Conservation (phyloP, 1,284 basidiomycete species). For the Ganoderma resinaceum region DNA sequence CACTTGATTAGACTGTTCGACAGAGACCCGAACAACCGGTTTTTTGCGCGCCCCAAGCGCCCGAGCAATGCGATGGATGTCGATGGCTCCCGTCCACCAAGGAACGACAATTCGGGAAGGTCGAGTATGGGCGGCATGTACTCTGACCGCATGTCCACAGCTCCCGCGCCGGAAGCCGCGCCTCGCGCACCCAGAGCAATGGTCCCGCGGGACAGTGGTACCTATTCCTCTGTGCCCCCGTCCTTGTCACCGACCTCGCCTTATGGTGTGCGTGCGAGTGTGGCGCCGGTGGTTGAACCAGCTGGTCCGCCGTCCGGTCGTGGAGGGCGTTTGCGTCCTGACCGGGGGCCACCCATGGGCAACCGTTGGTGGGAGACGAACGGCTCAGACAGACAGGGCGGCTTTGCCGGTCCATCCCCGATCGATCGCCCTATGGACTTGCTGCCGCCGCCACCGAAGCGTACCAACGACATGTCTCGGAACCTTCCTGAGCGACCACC, state of each 20-base stretch:
- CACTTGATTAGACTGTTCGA: not conserved
- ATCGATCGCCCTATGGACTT: not conserved
- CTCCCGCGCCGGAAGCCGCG: constrained; percentile 33
- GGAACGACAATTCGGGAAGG: not conserved
- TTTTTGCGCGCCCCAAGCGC: not conserved
- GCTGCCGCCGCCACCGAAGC: not conserved
- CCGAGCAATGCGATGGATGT: constrained; percentile 38
- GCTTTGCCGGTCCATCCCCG: constrained; percentile 13
- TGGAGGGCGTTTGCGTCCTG: constrained; percentile 9
- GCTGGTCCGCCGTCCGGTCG: not conserved
- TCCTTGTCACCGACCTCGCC: constrained; percentile 8
- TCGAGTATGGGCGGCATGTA: constrained; percentile 31
- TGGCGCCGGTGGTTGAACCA: not conserved
- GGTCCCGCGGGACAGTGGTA: constrained; percentile 32
- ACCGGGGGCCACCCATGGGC: not conserved
- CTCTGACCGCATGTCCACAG: constrained; percentile 30
- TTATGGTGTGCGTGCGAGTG: constrained; percentile 13
- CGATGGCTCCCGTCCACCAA: constrained; percentile 28
- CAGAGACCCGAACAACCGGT: not conserved
- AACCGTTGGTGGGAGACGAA: constrained; percentile 24
- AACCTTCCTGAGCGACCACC: constrained; percentile 18
- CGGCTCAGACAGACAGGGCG: constrained; percentile 3
- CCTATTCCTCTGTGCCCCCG: constrained; percentile 8
- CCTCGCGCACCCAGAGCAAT: constrained; percentile 49
- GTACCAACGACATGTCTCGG: constrained; percentile 12